These are phyloP conservation scores for Fusarium staphyleae DNA, from an alignment of 2,329 filamentous ascomycete species.

Conservation along the genomic window DNA sequence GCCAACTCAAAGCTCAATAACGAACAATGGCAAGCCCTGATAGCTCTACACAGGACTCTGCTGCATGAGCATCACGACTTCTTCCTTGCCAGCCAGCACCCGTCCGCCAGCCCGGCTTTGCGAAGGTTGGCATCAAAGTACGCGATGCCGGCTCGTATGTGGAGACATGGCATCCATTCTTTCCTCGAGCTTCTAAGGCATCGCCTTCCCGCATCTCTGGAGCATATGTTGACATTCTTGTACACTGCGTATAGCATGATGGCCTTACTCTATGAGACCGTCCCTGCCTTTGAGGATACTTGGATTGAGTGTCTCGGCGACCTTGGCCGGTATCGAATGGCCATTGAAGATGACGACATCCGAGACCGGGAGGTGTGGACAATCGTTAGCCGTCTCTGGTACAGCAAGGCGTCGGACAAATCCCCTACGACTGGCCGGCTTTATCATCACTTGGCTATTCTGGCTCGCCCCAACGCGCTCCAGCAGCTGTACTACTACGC, in stretches of 20 bases:
- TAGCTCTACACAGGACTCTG: constrained; percentile 80
- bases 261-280: constrained; percentile 84
- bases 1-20: constrained; percentile 56
- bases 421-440: constrained; percentile 78
- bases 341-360: constrained; percentile 83
- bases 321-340: constrained; percentile 83
- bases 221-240: constrained; percentile 92
- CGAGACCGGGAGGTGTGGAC: constrained; percentile 83
- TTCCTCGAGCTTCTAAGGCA: constrained; percentile 81
- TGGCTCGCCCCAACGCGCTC: constrained; percentile 72
- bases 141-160: constrained; percentile 92
- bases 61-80: constrained; percentile 87
- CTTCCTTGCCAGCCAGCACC: constrained; percentile 87
- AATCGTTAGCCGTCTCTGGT: constrained; percentile 82
- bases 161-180: constrained; percentile 88
- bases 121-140: constrained; percentile 78
- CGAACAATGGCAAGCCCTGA: constrained; percentile 85
- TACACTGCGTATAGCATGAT: constrained; percentile 92
- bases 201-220: constrained; percentile 75
- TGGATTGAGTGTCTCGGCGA: constrained; percentile 96
- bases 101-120: constrained; percentile 73
- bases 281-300: constrained; percentile 81
- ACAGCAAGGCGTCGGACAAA: constrained; percentile 79
- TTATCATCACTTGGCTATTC: constrained; percentile 86
- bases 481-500: constrained; percentile 77